Evolutionary conservation across 257 asterid genomes (phyloP), one percentile per base, ranked within the genome.

Genomic region (Ballota nigra): DNA sequence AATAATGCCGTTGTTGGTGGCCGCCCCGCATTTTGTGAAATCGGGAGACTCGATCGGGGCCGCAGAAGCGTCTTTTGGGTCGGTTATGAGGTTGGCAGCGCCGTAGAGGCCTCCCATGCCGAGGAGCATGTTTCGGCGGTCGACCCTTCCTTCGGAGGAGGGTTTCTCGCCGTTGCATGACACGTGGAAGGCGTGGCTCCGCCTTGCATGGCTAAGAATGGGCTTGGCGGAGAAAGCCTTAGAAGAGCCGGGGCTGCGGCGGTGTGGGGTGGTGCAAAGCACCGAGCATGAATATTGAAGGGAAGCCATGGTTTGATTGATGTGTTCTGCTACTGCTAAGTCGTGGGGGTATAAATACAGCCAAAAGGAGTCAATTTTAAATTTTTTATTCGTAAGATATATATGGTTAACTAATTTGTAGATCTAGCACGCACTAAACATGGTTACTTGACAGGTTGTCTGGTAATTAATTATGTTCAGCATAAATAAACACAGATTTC

Each of bases 121-220:
- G 4, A 77, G 73, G 9, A 83, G 79, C 80, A 83, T 79, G 84
- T 83, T 79, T 10, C 86, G 28, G 12, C 86, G 79, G 60, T 53
- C 60, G 0, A 53, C 60, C 29, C 28, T 9, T 8, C n/a, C 74
- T 67, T 82, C 53, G 3, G 41, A 36, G 8, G 77, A 9, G 52
- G 71, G 63, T 5, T 68, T 73, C 3, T 8, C 71, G 20, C 29
- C 63, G 62, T 68, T 79, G 79, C 84, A 83, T 11, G 84, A 77
- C 45, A 83, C 57, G 0, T 47, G 69, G 11, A 71, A 49, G 82
- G 61, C 74, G 80, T n/a, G 68, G 76, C 71, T 62, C 51, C 59
- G 76, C 19, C 66, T 70, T n/a, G 59, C 5, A 2, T 33, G 45
- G 49, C 47, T 24, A n/a, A n/a, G n/a, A 68, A 43, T 57, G 29